Evolutionary conservation across 1,139 yeast species (phyloP).

Genomic region (Blastobotrys niveus): DNA sequence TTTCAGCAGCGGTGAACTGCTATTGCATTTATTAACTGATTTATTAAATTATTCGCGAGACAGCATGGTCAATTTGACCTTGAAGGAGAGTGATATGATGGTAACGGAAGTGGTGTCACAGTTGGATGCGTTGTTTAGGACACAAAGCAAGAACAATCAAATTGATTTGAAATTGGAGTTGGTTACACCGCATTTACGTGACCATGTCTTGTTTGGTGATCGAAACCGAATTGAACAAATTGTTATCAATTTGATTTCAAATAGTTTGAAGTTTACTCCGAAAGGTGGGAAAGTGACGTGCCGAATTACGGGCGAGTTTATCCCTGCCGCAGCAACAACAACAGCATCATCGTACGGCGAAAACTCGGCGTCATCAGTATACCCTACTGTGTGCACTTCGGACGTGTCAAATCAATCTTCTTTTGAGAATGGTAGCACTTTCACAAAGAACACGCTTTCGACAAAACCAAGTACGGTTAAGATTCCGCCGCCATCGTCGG

Average conservation of each 20-base stretch:
- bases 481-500: background rate
- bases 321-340: background rate
- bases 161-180: constrained; percentile 43
- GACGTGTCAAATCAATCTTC: constrained; percentile 7
- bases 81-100: constrained; percentile 71
- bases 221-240: constrained; percentile 90
- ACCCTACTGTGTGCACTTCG: background rate
- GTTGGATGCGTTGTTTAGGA: constrained; percentile 79
- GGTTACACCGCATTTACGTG: constrained; percentile 38
- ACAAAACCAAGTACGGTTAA: constrained; percentile 3
- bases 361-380: background rate
- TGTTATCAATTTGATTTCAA: constrained; percentile 85
- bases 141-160: constrained; percentile 71
- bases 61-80: constrained; percentile 53
- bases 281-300: constrained; percentile 69
- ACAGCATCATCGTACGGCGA: background rate
- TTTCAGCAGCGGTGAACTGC: constrained; percentile 79
- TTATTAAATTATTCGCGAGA: constrained; percentile 81
- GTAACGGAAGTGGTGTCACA: constrained; percentile 75
- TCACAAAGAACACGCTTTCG: constrained; percentile 13
- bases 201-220: constrained; percentile 71
- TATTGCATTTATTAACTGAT: constrained; percentile 80
- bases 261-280: constrained; percentile 87
- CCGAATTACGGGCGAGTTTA: constrained; percentile 7
- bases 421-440: constrained; percentile 15